Evolutionary conservation across 1,284 basidiomycete genomes (phyloP).

Genomic region (Ganoderma meredithae): DNA sequence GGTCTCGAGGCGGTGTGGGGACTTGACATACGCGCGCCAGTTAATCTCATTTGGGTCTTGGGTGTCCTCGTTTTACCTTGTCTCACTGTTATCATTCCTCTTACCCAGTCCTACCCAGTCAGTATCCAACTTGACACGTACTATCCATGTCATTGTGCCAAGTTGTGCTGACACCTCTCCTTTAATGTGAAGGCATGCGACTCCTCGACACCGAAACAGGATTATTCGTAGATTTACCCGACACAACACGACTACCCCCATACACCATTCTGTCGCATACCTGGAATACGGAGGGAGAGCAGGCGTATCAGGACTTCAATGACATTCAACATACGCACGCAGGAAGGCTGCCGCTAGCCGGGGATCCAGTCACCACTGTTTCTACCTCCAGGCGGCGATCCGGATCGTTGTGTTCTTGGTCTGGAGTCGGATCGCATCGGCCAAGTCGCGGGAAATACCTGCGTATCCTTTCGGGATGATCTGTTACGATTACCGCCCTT

Average conservation of each 20-base stretch:
- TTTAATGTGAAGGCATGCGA: background rate
- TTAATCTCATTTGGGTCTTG: too few relatives aligned
- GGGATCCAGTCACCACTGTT: background rate
- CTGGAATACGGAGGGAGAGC: background rate
- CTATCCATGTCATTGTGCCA: background rate
- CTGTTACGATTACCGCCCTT: too few relatives aligned
- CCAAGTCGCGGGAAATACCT: background rate
- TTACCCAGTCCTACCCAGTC: background rate
- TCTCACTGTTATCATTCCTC: too few relatives aligned
- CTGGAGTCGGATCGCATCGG: background rate
- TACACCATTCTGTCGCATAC: slow-evolving; percentile 1
- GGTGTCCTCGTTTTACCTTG: background rate
- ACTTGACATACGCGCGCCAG: too few relatives aligned
- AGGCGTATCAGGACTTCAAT: background rate
- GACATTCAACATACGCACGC: background rate
- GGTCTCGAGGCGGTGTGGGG: too few relatives aligned
- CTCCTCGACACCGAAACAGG: background rate
- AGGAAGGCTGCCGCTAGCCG: too few relatives aligned
- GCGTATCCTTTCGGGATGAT: background rate
- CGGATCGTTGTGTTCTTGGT: background rate
- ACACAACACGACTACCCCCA: background rate
- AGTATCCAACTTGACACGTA: background rate
- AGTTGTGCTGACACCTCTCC: background rate
- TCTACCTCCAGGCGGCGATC: background rate
- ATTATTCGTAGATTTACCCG: background rate